phyloP scores from a whole-genome alignment of 805 yeast species.

The Yamadazyma takamatsuzukensis region DNA sequence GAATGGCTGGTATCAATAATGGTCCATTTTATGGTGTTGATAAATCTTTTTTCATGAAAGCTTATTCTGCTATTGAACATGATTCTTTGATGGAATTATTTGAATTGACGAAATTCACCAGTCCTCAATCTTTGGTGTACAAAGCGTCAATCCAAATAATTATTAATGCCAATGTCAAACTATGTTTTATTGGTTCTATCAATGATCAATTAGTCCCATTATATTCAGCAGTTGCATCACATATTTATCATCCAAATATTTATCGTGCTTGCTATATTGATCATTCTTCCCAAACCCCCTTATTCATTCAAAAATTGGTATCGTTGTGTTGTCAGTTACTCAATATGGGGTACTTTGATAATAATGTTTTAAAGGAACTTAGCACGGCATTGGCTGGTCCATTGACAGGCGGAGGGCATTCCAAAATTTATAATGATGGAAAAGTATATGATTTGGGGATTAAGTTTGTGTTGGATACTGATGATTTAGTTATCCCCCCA shows the following conservation, averaged over 20 bases:
- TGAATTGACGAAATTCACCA: constrained; percentile 76
- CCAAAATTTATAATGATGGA: constrained; percentile 79
- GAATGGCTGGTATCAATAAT: constrained; percentile 94
- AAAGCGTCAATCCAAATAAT: constrained; percentile 63
- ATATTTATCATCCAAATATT: constrained; percentile 83
- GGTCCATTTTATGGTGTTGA: constrained; percentile 95
- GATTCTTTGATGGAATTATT: constrained; percentile 83
- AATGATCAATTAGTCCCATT: constrained; percentile 94
- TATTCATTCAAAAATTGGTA: constrained; percentile 71
- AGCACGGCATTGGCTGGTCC: constrained; percentile 78
- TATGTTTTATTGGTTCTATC: constrained; percentile 81
- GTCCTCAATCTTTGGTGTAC: constrained; percentile 68
- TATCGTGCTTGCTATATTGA: constrained; percentile 89
- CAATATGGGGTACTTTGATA: constrained; percentile 78
- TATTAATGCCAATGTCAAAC: constrained; percentile 66
- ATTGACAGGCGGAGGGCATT: constrained; percentile 93
- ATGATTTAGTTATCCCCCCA: constrained; percentile 47
- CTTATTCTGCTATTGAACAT: constrained; percentile 86
- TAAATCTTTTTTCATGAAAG: constrained; percentile 76
- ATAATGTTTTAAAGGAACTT: constrained; percentile 80
- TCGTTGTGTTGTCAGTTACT: constrained; percentile 69
- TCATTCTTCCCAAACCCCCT: constrained; percentile 72
- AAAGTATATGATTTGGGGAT: constrained; percentile 81
- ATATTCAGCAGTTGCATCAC: constrained; percentile 80
- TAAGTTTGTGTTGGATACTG: constrained; percentile 70